Percentiles rank a stretch among this genome's conserved stretches.
phyloP scores from a whole-genome alignment of 257 asterid species.

The Fraxinus americana region DNA sequence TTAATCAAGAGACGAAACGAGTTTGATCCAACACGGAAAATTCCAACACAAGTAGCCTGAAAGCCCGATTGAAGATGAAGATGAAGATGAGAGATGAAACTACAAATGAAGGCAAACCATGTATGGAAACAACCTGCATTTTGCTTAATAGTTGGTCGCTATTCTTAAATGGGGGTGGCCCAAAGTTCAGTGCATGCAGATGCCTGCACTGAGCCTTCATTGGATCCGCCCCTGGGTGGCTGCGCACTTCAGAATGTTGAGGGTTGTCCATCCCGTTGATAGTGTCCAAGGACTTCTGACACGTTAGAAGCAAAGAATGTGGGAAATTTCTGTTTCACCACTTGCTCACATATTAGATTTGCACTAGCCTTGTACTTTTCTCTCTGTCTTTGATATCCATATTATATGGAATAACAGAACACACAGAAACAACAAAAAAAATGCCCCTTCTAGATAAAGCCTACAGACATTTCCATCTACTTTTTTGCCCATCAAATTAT shows the following conservation, averaged over 20 bases:
- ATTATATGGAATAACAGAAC: no score
- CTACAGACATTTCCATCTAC: background rate
- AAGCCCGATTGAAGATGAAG: slow-evolving; percentile 36
- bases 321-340: background rate
- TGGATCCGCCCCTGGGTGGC: background rate
- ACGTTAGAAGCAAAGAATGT: background rate
- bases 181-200: no score
- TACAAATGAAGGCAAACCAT: slow-evolving; percentile 20
- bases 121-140: slow-evolving; percentile 37
- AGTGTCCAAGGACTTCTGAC: background rate
- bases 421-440: background rate
- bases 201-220: no score
- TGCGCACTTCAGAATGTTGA: background rate
- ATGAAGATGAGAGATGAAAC: slow-evolving; percentile 17
- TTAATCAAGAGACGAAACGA: slow-evolving; percentile 7
- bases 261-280: background rate
- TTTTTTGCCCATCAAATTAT: background rate
- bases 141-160: no score
- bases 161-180: no score
- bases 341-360: background rate
- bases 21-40: slow-evolving; percentile 31
- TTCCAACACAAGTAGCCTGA: slow-evolving; percentile 37
- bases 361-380: background rate
- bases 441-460: background rate
- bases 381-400: background rate